Base-by-base conservation (phyloP, 768 basidiomycete species). In the Lepiota venenata region DNA sequence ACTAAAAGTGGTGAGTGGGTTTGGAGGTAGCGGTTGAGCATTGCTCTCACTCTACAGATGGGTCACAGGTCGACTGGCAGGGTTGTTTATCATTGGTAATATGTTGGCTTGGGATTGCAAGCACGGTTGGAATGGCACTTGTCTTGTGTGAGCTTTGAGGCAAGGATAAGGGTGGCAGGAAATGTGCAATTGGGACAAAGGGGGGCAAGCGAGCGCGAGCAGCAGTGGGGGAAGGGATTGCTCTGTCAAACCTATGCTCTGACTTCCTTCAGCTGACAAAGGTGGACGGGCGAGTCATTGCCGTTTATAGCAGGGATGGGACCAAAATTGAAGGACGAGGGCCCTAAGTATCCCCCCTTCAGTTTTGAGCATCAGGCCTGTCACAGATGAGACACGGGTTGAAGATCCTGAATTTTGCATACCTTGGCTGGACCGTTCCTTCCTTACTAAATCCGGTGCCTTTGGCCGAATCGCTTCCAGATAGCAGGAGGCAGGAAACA, bases 91-190 rank as follows among this genome's bases (percentile, higher is more conserved):
- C 11, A 61, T 39, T 12, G 66, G 41, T 4, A 65, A 12, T 41
- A 66, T 40, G 18, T 66, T 45, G 11, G 64, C 52, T 32, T 64
- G 42, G n/a, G 66, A 41, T 27, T 56, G 38, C 95, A 97, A 15
- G 94, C 93, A 22, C 85, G 83, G 66, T 97, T 96, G 12, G 91
- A 93, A 62, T 95, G 97, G 40, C 90, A 92, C 47, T 91, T 86
- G 63, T 98, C 94, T 72, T 95, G 93, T 57, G 89, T 84, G 65
- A 95, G 95, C 62, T 98, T 98, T 14, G 89, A 88, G 0, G 94
- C 95, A 48, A 93, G 77, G 52, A 98, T 92, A 38, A 98, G 74
- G 0, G 91, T 84, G 0, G 92, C 92, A 7, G 97, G 76, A 69
- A 98, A 97, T 0, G 92, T 83, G 21, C 94, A 81, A 22, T 93